Conservation (phyloP, 805 yeast species). For the Ogataea pilisensis region DNA sequence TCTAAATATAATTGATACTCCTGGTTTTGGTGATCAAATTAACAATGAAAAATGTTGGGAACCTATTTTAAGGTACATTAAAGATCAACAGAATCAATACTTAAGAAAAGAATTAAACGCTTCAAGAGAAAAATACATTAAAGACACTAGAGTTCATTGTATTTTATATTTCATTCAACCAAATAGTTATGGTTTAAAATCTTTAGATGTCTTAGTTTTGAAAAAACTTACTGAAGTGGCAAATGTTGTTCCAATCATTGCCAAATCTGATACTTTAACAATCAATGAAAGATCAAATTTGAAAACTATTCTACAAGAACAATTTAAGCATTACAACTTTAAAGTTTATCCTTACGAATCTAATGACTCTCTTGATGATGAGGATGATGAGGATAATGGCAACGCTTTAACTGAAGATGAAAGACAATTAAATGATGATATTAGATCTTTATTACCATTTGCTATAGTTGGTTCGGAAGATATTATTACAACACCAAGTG, state of each 20-base stretch:
- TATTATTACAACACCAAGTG: constrained; percentile 63
- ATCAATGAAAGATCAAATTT: constrained; percentile 76
- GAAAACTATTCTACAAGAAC: constrained; percentile 72
- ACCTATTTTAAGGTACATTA: constrained; percentile 87
- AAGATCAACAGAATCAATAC: constrained; percentile 90
- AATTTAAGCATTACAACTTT: constrained; percentile 67
- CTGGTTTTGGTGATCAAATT: constrained; percentile 97
- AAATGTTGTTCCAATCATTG: constrained; percentile 93
- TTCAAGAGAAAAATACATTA: constrained; percentile 76
- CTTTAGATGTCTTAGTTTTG: constrained; percentile 77
- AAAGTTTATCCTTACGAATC: constrained; percentile 79
- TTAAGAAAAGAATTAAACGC: constrained; percentile 93
- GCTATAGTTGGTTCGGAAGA: constrained; percentile 91
- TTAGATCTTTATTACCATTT: constrained; percentile 79
- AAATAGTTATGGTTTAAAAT: constrained; percentile 77
- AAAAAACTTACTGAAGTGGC: constrained; percentile 84
- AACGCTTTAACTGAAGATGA: constrained; percentile 59
- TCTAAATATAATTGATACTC: constrained; percentile 90
- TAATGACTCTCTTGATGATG: constrained; percentile 19
- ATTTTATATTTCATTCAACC: constrained; percentile 89
- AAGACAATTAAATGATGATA: constrained; percentile 66
- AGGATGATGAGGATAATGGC: constrained; percentile 19
- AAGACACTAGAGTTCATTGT: constrained; percentile 91
- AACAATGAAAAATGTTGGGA: constrained; percentile 97
- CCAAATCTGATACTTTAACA: constrained; percentile 88